phyloP scores from a whole-genome alignment of 2,329 filamentous ascomycete species.

The Xylariaceae sp. region DNA sequence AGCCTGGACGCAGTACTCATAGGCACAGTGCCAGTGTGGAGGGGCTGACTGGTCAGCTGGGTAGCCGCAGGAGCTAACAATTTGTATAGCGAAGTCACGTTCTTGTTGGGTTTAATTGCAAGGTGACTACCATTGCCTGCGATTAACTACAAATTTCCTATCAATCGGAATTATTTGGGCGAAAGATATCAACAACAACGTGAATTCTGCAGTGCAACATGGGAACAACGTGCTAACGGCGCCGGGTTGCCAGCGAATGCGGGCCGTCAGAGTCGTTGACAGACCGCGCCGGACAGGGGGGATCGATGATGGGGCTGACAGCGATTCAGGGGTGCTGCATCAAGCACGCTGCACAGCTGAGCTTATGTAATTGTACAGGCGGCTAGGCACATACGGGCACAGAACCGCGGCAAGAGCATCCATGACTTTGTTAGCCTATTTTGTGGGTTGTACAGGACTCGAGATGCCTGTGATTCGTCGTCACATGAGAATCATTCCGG shows the following conservation, averaged over 20 bases:
- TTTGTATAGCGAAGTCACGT: too few species aligned
- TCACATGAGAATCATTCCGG: background rate
- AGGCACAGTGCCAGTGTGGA: too few species aligned
- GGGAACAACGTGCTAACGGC: background rate
- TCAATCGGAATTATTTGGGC: too few species aligned
- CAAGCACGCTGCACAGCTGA: background rate
- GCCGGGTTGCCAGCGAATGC: too few species aligned
- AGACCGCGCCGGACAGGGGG: background rate
- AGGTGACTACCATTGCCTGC: too few species aligned
- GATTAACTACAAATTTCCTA: too few species aligned
- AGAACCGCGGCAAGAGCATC: background rate
- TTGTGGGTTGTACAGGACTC: background rate
- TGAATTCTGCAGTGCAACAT: too few species aligned
- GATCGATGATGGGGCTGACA: background rate
- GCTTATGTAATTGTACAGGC: background rate
- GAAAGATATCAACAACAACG: too few species aligned
- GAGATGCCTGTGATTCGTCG: background rate
- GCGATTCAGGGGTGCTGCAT: background rate
- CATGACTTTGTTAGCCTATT: background rate
- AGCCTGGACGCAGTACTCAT: too few species aligned
- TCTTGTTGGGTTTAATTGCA: too few species aligned
- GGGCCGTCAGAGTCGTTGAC: background rate
- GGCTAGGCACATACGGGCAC: background rate
- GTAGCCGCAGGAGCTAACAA: too few species aligned
- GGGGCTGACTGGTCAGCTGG: too few species aligned